phyloP scores from a whole-genome alignment of 176 grass and related monocot genomes.

The Oryza australiensis region DNA sequence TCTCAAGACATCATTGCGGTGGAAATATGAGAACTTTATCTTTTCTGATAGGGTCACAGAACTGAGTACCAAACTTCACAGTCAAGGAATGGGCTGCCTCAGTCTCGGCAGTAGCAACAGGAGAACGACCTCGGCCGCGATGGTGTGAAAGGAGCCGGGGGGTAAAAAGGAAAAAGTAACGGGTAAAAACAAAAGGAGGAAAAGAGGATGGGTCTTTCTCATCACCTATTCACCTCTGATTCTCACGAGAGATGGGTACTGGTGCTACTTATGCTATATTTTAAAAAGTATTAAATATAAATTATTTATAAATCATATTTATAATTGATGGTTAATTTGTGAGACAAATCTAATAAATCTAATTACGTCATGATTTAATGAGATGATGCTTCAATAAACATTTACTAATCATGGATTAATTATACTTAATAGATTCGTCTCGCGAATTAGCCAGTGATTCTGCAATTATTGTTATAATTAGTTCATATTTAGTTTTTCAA shows the following conservation, averaged over 20 bases:
- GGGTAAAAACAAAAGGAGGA: background rate
- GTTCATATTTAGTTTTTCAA: no score
- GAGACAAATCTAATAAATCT: no score
- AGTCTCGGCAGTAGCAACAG: conserved; percentile 2
- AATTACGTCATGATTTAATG: no score
- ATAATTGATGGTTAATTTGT: no score
- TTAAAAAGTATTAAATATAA: no score
- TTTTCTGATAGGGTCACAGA: background rate
- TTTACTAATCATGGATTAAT: no score
- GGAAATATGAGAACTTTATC: conserved; percentile 8
- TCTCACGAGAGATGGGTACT: background rate
- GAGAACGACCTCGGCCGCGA: background rate
- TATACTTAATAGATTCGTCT: no score
- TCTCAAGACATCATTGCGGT: conserved; percentile 12
- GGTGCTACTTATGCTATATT: no score
- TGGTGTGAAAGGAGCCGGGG: background rate
- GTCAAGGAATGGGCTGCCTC: conserved; percentile 36
- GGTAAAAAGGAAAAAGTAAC: background rate
- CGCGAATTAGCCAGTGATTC: no score
- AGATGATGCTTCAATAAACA: no score
- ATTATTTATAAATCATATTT: no score
- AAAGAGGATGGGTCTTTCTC: conserved; percentile 27
- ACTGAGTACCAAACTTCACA: conserved; percentile 34
- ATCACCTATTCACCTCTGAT: background rate
- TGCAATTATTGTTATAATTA: no score